Evolutionary conservation across 768 basidiomycete genomes (phyloP), one percentile per base, ranked within the genome.

Genomic region (Neoboletus subvelutipes): DNA sequence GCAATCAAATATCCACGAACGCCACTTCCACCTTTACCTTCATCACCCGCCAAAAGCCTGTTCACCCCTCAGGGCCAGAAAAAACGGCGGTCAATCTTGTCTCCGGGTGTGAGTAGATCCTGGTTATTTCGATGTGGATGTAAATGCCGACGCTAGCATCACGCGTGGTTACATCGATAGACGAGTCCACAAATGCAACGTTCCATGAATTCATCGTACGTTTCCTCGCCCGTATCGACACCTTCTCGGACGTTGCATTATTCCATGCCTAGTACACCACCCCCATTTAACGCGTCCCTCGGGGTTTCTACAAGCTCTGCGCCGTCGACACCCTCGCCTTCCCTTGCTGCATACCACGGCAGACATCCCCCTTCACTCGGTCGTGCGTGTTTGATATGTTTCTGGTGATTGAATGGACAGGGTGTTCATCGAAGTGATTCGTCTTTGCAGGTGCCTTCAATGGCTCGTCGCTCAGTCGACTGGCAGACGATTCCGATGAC

Each of bases 341-440:
- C 75, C n/a, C 67, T 76, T 12, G 71, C 74, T 9, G 72, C 76
- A 5, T 77, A 76, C 49, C 63, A 75, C 15, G 77, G 77, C 29
- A 71, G 66, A 52, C 77, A 78, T 52, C 64, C 68, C 18, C 57
- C 66, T 31, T 65, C 67, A 4, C 66, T 65, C 8, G 77, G 73
- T 53, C 74, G 76, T 78, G 46, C 63, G 77, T 65, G 12, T 42
- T 41, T 29, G 36, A 5, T 26, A 28, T 40, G 7, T 5, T 46
- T 24, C 17, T 39, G 10, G 18, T 18, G 24, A 24, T 20, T 20
- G 17, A 41, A 26, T 22, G 18, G n/a, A 12, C 17, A 18, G 18
- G 0, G 18, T 49, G 33, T 26, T 64, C 1, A 56, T 9, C 5
- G 4, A 39, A 33, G 22, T 31, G 18, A 45, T 42, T 10, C 1